Percentiles rank a stretch among this genome's conserved stretches.
Evolutionary conservation across 2,329 filamentous ascomycete species (phyloP).

Genomic region (Lachnellula willkommii): DNA sequence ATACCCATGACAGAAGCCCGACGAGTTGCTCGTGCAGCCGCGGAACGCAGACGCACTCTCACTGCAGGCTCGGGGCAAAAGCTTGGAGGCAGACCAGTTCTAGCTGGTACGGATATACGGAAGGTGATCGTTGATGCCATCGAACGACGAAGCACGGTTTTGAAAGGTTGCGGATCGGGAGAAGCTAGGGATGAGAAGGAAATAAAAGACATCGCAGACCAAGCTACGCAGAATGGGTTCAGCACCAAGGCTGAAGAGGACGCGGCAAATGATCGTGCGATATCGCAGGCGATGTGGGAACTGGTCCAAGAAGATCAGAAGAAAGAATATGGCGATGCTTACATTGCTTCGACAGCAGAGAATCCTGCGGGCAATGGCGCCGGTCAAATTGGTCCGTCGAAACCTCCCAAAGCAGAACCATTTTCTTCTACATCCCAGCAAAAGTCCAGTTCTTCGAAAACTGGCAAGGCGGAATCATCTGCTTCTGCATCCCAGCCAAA

Average conservation of each 20-base stretch:
- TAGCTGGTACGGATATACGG: conserved; percentile 63
- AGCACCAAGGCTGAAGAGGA: conserved; percentile 81
- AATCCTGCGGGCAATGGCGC: conserved; percentile 32
- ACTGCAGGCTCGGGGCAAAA: conserved; percentile 61
- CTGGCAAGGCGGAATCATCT: conserved; percentile 11
- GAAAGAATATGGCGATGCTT: conserved; percentile 26
- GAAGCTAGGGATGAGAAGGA: conserved; percentile 58
- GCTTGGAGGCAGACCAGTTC: conserved; percentile 58
- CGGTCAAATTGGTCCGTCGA: conserved; percentile 16
- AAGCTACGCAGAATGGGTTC: conserved; percentile 67
- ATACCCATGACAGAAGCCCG: conserved; percentile 70
- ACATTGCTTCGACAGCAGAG: conserved; percentile 25
- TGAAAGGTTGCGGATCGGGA: conserved; percentile 63
- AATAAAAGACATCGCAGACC: conserved; percentile 58
- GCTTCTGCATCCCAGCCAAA: background rate
- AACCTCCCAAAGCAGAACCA: conserved; percentile 8
- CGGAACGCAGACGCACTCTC: conserved; percentile 61
- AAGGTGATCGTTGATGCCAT: conserved; percentile 67
- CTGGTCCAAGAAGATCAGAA: conserved; percentile 69
- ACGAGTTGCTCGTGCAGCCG: conserved; percentile 66
- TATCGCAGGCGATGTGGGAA: conserved; percentile 80
- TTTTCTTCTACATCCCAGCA: conserved; percentile 2
- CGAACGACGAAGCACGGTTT: conserved; percentile 60
- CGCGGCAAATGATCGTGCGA: conserved; percentile 80
- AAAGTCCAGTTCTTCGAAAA: conserved; percentile 10